Base-by-base conservation (phyloP, 2,329 filamentous ascomycete genomes). In the Exophiala sp. region DNA sequence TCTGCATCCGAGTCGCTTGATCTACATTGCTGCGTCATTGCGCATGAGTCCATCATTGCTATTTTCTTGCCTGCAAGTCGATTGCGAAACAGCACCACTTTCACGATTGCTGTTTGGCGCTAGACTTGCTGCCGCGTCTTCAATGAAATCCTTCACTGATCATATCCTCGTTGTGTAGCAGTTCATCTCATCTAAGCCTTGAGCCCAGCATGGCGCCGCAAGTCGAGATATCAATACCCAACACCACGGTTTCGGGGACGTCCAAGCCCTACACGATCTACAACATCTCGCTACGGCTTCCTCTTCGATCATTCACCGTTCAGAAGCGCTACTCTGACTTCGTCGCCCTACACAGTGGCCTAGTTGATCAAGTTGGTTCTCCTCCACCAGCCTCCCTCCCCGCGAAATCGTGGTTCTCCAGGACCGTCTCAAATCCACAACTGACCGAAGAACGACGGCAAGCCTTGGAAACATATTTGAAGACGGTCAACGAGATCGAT, bases 301-400 rank as follows among this genome's bases (percentile, higher is more conserved):
- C 83, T 1, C 76, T 85, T 32, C 78, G 81, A 50, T 78, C 80
- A 45, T 79, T 80, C 61, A 80, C 75, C 40, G 69, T 84, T 51
- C 75, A 74, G 42, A 86, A 86, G 67, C 82, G 83, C 61, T 86
- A 85, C 72, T 83, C 81, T 47, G 83, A 86, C 68, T 86, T 86
- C 68, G 66, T 72, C 40, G 64, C 74, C 50, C 78, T 86, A 52
- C 76, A 86, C 68, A 67, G 68, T 3, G 68, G 73, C 2, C 72
- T 86, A 5, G 70, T 71, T 33, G 71, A 74, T 18, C 75, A 82
- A 60, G 75, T 78, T 5, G 76, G 75, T 59, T 58, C 69, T 9
- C 62, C 78, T 7, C 82, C 83, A 2, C 82, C 83, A 0, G 70
- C 70, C 0, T 61, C 79, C 0, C 71, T 85, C 0, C 83, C 83